Evolutionary conservation across 2,329 filamentous ascomycete species (phyloP), one percentile per base, ranked within the genome.

Genomic region (Metarhizium brunneum): DNA sequence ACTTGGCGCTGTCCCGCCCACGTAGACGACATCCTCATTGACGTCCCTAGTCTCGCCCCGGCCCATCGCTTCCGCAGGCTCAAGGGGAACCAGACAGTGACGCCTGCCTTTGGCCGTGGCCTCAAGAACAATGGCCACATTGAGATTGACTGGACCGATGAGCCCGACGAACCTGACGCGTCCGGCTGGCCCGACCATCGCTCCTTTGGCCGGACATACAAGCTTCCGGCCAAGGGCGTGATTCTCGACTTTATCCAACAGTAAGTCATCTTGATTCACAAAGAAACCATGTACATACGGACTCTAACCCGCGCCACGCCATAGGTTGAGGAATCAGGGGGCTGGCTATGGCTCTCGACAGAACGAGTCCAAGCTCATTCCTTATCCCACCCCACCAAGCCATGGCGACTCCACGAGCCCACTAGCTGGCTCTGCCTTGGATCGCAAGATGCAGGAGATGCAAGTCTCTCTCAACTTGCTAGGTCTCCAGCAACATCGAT

Each of bases 1-100:
- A 87, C 85, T 55, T 99, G 91, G 90, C 87, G 85, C 70, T 99
- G 94, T 67, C 92, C 92, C 52, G 84, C 88, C 60, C 94, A 99
- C 68, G 78, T 87, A 47, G 89, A 94, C 54, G 85, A 92, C 59
- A 79, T 92, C 56, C 76, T 95, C 56, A 73, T 73, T 35, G 73
- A 79, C 50, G 72, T 86, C 20, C 82, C 85, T 8, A 70, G 75
- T 50, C 74, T 86, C 30, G 82, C 75, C 1, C 81, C 81, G 4
- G 82, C 82, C 29, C 83, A 86, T 65, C 77, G 78, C 55, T 81
- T 79, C 68, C 82, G 83, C 59, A 83, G 77, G 68, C 71, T 85
- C 65, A 85, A 82, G 68, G 76, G 77, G 50, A 71, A 75, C 11
- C 69, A 77, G 2, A 67, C 70, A 49, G 77, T 86, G 60, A 72